phyloP scores from a whole-genome alignment of 1,284 basidiomycete species.

The Cerioporus squamosus region DNA sequence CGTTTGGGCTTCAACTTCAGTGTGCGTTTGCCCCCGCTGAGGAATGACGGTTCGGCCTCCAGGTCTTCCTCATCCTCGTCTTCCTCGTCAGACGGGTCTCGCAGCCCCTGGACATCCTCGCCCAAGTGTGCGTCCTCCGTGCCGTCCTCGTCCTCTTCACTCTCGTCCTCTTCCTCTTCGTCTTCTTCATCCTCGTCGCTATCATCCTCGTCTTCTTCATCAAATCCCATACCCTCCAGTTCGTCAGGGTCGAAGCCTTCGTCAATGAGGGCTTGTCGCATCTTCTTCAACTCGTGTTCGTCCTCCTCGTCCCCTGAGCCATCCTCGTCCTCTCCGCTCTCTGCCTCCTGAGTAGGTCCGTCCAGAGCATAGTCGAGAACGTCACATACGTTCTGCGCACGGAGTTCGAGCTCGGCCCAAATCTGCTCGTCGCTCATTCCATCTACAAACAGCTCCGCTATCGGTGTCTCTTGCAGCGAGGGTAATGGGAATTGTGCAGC shows the following conservation, averaged over 20 bases:
- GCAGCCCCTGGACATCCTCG: conserved; percentile 48
- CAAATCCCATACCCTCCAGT: conserved; percentile 36
- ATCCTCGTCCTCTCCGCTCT: conserved; percentile 43
- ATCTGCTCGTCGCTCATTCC: conserved; percentile 89
- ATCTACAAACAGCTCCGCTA: conserved; percentile 78
- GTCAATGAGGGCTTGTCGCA: conserved; percentile 29
- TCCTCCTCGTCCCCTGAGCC: conserved; percentile 39
- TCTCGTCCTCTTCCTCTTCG: conserved; percentile 38
- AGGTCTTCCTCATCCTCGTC: conserved; percentile 44
- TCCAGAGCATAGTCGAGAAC: conserved; percentile 65
- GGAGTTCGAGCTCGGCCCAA: conserved; percentile 91
- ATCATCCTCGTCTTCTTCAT: conserved; percentile 34
- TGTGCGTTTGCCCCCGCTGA: conserved; percentile 29
- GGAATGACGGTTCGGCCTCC: conserved; percentile 37
- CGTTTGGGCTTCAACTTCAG: conserved; percentile 30
- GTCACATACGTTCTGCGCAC: conserved; percentile 68
- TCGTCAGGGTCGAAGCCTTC: conserved; percentile 43
- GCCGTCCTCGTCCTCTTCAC: conserved; percentile 41
- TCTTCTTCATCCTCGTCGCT: conserved; percentile 41
- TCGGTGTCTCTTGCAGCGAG: conserved; percentile 70
- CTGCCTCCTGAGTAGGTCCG: conserved; percentile 35
- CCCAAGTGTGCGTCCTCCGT: conserved; percentile 42
- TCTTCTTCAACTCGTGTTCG: conserved; percentile 33
- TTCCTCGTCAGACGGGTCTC: conserved; percentile 54
- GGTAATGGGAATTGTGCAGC: conserved; percentile 35